Conservation (phyloP, 352 stramenopile genomes). For the Pythium dissotocum region DNA sequence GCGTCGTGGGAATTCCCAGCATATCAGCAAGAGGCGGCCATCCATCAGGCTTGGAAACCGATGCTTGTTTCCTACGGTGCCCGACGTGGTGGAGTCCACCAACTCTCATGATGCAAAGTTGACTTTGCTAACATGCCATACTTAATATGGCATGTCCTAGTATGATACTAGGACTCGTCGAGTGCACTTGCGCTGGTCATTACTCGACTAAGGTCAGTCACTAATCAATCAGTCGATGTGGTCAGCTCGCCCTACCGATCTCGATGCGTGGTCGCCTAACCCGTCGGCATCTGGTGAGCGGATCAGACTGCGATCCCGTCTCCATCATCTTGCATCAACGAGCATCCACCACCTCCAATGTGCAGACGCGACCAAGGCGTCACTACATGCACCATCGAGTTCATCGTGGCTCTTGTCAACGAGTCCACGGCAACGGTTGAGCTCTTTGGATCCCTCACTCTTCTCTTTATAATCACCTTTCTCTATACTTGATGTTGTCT, state of each 20-base stretch:
- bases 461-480: slow-evolving; percentile 54
- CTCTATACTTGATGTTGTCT: slow-evolving; percentile 26
- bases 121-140: too few species aligned
- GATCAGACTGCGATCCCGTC: background rate
- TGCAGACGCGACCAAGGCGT: background rate
- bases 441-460: background rate
- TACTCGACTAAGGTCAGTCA: background rate
- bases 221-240: background rate
- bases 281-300: background rate
- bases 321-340: background rate
- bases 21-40: too few species aligned
- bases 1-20: too few species aligned
- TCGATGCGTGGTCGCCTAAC: background rate
- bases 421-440: background rate
- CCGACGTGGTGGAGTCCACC: too few species aligned
- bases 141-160: too few species aligned
- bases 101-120: too few species aligned
- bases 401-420: background rate
- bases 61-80: too few species aligned
- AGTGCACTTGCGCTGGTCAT: background rate
- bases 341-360: too few species aligned
- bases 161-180: too few species aligned
- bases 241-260: background rate
- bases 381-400: too few species aligned
- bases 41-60: too few species aligned